A percentile compares a stretch with the other conserved stretches of the same genome.
These are phyloP conservation scores for Carex arenaria DNA, from an alignment of 202 grass and related monocot genomes.

Conservation along the genomic window DNA sequence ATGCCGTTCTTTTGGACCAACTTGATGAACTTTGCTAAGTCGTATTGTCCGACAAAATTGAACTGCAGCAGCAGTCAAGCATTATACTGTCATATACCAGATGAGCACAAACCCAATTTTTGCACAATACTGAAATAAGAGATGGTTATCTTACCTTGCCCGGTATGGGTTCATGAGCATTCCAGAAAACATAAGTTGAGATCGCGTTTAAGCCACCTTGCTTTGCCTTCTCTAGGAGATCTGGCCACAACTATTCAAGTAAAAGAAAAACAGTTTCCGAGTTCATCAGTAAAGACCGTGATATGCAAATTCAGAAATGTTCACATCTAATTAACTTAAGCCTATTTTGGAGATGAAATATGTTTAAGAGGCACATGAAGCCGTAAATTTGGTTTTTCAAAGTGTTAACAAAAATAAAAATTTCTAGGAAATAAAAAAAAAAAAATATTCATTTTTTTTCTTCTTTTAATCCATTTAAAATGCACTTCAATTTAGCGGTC, in stretches of 20 bases:
- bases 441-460: background rate
- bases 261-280: background rate
- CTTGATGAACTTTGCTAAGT: constrained; percentile 63
- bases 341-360: background rate
- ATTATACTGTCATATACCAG: background rate
- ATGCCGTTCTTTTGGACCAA: constrained; percentile 45
- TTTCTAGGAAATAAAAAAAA: no score
- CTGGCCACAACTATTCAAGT: constrained; percentile 48
- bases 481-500: background rate
- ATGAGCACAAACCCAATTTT: background rate
- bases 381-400: background rate
- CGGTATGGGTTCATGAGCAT: constrained; percentile 53
- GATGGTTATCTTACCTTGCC: constrained; percentile 41
- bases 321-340: background rate
- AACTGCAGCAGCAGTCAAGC: constrained; percentile 34
- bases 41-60: constrained; percentile 57
- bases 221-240: constrained; percentile 50
- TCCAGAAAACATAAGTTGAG: constrained; percentile 90
- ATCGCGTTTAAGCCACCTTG: constrained; percentile 83
- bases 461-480: background rate
- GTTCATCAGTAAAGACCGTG: background rate
- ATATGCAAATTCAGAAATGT: background rate
- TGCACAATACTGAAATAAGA: background rate
- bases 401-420: no score
- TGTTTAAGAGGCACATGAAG: background rate